These are phyloP conservation scores for Erigeron philadelphicus DNA, from an alignment of 140 eudicot genomes.

Conservation along the genomic window DNA sequence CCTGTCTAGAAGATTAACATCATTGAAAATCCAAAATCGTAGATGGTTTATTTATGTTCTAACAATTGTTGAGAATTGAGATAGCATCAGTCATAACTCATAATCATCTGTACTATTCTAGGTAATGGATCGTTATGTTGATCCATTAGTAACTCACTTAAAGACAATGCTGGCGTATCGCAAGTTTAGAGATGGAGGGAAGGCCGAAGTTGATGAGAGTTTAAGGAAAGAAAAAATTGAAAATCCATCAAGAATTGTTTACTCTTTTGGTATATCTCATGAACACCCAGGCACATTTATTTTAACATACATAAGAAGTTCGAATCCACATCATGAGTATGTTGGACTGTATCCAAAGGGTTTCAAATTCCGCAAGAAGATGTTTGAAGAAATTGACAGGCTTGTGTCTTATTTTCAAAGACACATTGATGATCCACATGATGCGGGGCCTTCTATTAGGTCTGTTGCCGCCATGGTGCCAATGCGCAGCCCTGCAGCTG, in stretches of 20 bases:
- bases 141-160: constrained; percentile 75
- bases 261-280: constrained; percentile 85
- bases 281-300: constrained; percentile 95
- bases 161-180: constrained; percentile 82
- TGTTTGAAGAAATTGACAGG: constrained; percentile 87
- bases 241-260: constrained; percentile 75
- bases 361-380: constrained; percentile 80
- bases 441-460: constrained; percentile 65
- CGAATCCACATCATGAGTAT: constrained; percentile 96
- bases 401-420: constrained; percentile 85
- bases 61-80: no score
- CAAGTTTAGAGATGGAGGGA: constrained; percentile 74
- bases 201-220: constrained; percentile 85
- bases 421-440: constrained; percentile 81
- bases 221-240: constrained; percentile 67
- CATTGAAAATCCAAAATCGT: background rate
- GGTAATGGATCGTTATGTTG: constrained; percentile 98
- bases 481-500: constrained; percentile 71
- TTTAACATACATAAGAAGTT: constrained; percentile 72
- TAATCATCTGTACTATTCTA: constrained; percentile 23
- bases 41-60: background rate
- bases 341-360: constrained; percentile 91
- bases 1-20: background rate
- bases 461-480: constrained; percentile 98
- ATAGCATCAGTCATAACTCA: background rate